Percentiles rank a stretch among this genome's conserved stretches.
phyloP scores from a whole-genome alignment of 1,284 basidiomycete genomes.

The Leccinum solheimii region DNA sequence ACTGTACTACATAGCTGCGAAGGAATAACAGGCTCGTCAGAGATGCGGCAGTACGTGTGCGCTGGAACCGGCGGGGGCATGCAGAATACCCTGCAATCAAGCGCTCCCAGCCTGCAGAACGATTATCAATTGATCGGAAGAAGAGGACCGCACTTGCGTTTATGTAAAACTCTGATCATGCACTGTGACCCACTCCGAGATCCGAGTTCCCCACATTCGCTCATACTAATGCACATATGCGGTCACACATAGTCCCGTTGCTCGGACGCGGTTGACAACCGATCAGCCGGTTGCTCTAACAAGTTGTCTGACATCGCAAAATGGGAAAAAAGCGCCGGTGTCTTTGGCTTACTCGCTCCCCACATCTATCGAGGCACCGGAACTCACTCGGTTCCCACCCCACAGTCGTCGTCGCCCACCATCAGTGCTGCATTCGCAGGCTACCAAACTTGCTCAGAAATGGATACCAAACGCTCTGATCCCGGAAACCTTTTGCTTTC shows the following conservation, averaged over 20 bases:
- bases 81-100: neutral
- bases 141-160: neutral
- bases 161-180: neutral
- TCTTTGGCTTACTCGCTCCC: slow-evolving; percentile 1
- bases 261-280: neutral
- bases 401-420: neutral
- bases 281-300: neutral
- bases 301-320: neutral
- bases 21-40: neutral
- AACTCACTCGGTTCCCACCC: neutral
- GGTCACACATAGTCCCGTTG: neutral
- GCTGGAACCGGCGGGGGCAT: no score
- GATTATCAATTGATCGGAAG: neutral
- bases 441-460: neutral
- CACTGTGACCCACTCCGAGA: no score
- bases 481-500: slow-evolving; percentile 3
- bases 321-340: neutral
- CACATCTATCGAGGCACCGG: neutral
- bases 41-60: neutral
- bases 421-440: neutral
- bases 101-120: no score
- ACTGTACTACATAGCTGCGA: neutral
- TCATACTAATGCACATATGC: neutral
- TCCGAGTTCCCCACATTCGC: no score
- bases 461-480: slow-evolving; percentile 23